Evolutionary conservation across 2,329 filamentous ascomycete species (phyloP).

Genomic region (Tolypocladium capitatum): DNA sequence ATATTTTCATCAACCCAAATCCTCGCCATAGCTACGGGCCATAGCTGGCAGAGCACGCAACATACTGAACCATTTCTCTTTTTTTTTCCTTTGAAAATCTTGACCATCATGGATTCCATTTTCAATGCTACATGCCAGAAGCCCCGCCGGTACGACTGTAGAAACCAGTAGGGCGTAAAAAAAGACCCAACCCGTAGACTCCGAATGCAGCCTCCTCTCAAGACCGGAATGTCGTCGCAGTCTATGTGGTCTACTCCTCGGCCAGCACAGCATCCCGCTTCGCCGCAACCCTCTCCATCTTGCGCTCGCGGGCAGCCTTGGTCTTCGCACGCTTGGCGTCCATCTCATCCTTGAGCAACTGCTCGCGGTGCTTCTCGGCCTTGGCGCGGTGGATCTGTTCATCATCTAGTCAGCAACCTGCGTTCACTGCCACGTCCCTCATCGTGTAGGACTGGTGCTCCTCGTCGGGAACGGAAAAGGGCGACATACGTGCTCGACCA

Average conservation of each 20-base stretch:
- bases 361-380: constrained; percentile 97
- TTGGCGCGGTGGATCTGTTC: constrained; percentile 97
- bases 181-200: constrained; percentile 46
- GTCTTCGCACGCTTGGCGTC: constrained; percentile 99
- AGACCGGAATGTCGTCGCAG: constrained; percentile 29
- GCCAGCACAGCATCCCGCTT: constrained; percentile 81
- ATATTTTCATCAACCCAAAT: background rate
- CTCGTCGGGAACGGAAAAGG: constrained; percentile 6
- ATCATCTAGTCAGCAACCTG: constrained; percentile 2
- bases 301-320: constrained; percentile 99
- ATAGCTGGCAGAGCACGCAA: background rate
- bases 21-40: background rate
- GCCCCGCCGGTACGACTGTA: constrained; percentile 36
- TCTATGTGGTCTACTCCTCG: constrained; percentile 46
- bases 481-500: constrained; percentile 95
- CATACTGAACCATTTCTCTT: constrained; percentile 1
- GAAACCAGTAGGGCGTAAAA: constrained; percentile 32
- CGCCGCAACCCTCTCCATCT: constrained; percentile 77
- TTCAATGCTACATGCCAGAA: constrained; percentile 46
- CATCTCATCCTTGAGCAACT: constrained; percentile 97
- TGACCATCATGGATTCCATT: constrained; percentile 38
- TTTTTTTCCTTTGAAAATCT: background rate
- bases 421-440: background rate
- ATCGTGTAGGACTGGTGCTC: background rate
- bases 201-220: constrained; percentile 45